Percentiles rank a stretch among this genome's conserved stretches.
phyloP scores from a whole-genome alignment of 352 stramenopile genomes.

The Globisporangium emineosum region DNA sequence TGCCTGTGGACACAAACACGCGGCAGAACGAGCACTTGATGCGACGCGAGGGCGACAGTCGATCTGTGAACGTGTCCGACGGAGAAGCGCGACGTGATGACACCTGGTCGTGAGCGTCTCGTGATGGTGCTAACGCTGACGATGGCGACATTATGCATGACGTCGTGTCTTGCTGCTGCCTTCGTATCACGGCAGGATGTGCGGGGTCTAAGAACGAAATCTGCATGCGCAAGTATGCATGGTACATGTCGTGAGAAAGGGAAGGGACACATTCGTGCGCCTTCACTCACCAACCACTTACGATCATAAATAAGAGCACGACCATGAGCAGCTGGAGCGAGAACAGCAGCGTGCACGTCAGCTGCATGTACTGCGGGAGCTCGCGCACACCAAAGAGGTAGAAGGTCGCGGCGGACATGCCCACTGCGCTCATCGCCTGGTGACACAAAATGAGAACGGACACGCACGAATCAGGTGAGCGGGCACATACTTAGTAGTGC shows the following conservation, averaged over 20 bases:
- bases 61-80: not conserved
- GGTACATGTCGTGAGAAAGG: slow-evolving; percentile 13
- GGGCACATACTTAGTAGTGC: not conserved
- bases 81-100: not conserved
- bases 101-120: not conserved
- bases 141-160: not conserved
- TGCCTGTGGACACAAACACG: slow-evolving; percentile 35
- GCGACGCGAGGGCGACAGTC: slow-evolving; percentile 12
- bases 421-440: slow-evolving; percentile 36
- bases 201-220: slow-evolving; percentile 53
- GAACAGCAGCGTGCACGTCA: slow-evolving; percentile 39
- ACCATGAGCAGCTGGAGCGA: slow-evolving; percentile 36
- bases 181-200: slow-evolving; percentile 23
- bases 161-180: slow-evolving; percentile 12
- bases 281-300: slow-evolving; percentile 1
- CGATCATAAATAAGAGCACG: slow-evolving; percentile 18
- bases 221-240: slow-evolving; percentile 23
- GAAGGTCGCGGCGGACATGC: slow-evolving; percentile 43
- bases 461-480: not conserved
- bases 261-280: slow-evolving; percentile 12
- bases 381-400: slow-evolving; percentile 42
- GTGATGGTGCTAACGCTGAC: not conserved
- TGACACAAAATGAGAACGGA: not conserved
- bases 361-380: slow-evolving; percentile 34
- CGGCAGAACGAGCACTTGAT: slow-evolving; percentile 38